These are phyloP conservation scores for Paecilomyces dactylethromorphus DNA, from an alignment of 2,329 filamentous ascomycete species.

Conservation along the genomic window DNA sequence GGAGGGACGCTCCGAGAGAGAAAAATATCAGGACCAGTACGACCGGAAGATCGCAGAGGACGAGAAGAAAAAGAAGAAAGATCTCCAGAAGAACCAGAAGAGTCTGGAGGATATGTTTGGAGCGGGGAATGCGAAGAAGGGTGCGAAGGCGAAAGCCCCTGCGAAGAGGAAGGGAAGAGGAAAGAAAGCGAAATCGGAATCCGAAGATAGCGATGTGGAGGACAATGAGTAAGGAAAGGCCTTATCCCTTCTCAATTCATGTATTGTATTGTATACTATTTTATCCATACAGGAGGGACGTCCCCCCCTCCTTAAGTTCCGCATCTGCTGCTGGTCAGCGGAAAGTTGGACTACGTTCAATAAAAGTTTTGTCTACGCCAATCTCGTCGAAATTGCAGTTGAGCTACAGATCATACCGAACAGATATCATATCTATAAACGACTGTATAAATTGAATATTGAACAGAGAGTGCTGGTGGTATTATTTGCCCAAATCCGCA, in stretches of 20 bases:
- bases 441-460: neutral
- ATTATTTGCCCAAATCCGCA: neutral
- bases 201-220: neutral
- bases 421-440: neutral
- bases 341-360: neutral
- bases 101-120: constrained; percentile 25
- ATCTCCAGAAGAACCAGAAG: constrained; percentile 39
- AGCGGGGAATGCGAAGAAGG: constrained; percentile 20
- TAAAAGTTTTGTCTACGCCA: neutral
- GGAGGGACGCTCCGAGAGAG: constrained; percentile 63
- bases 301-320: neutral
- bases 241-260: neutral
- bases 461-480: neutral
- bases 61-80: constrained; percentile 40
- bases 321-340: neutral
- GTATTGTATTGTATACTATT: neutral
- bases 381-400: neutral
- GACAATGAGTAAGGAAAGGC: neutral
- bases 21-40: constrained; percentile 70
- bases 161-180: constrained; percentile 6
- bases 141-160: constrained; percentile 8
- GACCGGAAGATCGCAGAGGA: constrained; percentile 65
- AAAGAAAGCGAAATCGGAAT: neutral
- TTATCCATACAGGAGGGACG: neutral
- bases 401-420: neutral